Base-by-base conservation (phyloP, 768 basidiomycete genomes). In the Collybia sp. region DNA sequence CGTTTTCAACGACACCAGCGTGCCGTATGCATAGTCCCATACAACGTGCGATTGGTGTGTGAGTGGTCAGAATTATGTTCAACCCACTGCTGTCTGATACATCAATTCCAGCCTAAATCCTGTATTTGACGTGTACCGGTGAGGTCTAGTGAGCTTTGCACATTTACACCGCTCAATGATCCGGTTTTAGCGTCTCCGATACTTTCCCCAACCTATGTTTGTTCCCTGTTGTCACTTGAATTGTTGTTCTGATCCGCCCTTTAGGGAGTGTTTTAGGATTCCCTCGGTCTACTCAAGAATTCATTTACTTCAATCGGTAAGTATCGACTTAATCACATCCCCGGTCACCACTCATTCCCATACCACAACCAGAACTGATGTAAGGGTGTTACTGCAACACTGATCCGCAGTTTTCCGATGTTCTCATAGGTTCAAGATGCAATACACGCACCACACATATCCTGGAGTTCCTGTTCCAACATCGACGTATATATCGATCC, bases 361-460 rank as follows among this genome's bases (percentile, higher is more conserved):
- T 8, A 25, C 8, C 25, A 8, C 25, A 25, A 25, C 3, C 39
- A 68, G 66, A 20, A 71, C 69, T 13, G 69, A 73, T 52, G 68
- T 73, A 45, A 56, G 59, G 43, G 0, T 36, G n/a, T 8, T 25
- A 25, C 13, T 38, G 40, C 18, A 31, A 38, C 17, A 40, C 12
- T n/a, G 25, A 3, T 25, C 13, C 45, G 1, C 41, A 2, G 15
- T 15, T 15, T 36, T 49, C 4, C 47, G 30, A n/a, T 12, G 17
- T 8, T 0, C 31, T 31, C 3, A 12, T 30, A 70, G 66, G 70
- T 72, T 8, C 72, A 74, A 65, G 62, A 70, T 47, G 69, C 69
- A 6, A 81, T 87, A 30, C 85, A 86, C 47, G 85, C 85, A 6
- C 85, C 85, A 4, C 67, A 80, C 53, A 75, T 78, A 20, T 54